Conservation (phyloP, 352 stramenopile genomes). For the Phytophthora fragariaefolia region DNA sequence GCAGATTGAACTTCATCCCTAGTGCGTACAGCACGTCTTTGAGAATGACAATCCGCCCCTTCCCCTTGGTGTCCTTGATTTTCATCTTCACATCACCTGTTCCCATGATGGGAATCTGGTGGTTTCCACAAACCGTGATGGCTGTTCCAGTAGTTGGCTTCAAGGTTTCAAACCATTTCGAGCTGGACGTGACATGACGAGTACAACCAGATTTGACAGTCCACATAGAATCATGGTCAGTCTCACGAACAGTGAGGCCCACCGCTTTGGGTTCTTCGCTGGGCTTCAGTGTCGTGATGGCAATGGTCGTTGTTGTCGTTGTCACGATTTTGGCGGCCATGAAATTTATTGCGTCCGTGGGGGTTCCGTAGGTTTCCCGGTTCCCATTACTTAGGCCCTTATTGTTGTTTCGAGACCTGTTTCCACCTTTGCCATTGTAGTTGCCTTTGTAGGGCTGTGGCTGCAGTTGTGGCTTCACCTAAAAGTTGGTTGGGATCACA, state of each 20-base stretch:
- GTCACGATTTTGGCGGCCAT: background rate
- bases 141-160: background rate
- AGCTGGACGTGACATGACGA: slow-evolving; percentile 6
- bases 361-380: background rate
- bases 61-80: slow-evolving; percentile 13
- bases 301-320: background rate
- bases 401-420: background rate
- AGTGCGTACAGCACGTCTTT: slow-evolving; percentile 12
- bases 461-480: background rate
- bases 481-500: slow-evolving; percentile 13
- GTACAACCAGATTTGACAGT: slow-evolving; percentile 21
- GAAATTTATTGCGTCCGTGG: slow-evolving; percentile 10
- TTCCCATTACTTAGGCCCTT: background rate
- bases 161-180: slow-evolving; percentile 10
- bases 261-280: background rate
- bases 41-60: background rate
- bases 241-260: background rate
- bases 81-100: slow-evolving; percentile 10
- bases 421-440: background rate
- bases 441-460: background rate
- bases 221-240: slow-evolving; percentile 9
- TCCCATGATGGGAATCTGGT: slow-evolving; percentile 17
- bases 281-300: slow-evolving; percentile 16
- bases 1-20: slow-evolving; percentile 12
- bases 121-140: slow-evolving; percentile 26